Evolutionary conservation across 2,329 filamentous ascomycete species (phyloP).

Genomic region (Neonectria ditissima): DNA sequence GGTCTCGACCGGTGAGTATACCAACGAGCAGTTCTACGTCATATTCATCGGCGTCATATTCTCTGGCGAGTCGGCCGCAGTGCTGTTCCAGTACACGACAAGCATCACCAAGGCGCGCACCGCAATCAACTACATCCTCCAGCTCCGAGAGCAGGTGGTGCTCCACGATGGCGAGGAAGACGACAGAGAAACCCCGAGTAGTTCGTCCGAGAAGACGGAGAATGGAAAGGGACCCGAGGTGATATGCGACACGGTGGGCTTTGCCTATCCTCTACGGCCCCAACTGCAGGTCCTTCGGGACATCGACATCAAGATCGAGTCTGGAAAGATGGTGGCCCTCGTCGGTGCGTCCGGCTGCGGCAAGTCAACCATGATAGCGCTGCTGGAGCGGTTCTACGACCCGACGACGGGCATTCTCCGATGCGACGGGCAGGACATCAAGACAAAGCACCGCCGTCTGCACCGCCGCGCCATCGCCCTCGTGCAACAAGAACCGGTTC

Average conservation of each 20-base stretch:
- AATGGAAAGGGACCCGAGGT: slow-evolving; percentile 51
- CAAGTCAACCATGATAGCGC: slow-evolving; percentile 69
- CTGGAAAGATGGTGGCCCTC: slow-evolving; percentile 64
- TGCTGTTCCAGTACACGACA: slow-evolving; percentile 61
- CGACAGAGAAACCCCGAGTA: background rate
- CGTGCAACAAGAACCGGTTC: slow-evolving; percentile 56
- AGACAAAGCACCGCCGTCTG: slow-evolving; percentile 43
- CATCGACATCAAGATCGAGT: slow-evolving; percentile 55
- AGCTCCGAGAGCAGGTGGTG: slow-evolving; percentile 50
- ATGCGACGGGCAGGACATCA: slow-evolving; percentile 48
- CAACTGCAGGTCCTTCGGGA: slow-evolving; percentile 52
- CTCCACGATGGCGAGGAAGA: slow-evolving; percentile 47
- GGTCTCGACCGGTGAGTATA: slow-evolving; percentile 60
- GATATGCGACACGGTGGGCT: slow-evolving; percentile 64
- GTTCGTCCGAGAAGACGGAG: slow-evolving; percentile 13
- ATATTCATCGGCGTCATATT: slow-evolving; percentile 64
- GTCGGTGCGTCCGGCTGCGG: slow-evolving; percentile 70
- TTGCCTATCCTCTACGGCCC: slow-evolving; percentile 65
- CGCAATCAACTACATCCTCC: slow-evolving; percentile 63
- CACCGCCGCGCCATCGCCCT: slow-evolving; percentile 54
- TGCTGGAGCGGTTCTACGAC: slow-evolving; percentile 60
- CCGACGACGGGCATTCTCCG: slow-evolving; percentile 47
- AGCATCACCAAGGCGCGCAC: slow-evolving; percentile 63
- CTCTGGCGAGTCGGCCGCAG: slow-evolving; percentile 55
- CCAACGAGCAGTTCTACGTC: slow-evolving; percentile 60